Conservation (phyloP, 345 rosid species). For the Murraya koenigii region DNA sequence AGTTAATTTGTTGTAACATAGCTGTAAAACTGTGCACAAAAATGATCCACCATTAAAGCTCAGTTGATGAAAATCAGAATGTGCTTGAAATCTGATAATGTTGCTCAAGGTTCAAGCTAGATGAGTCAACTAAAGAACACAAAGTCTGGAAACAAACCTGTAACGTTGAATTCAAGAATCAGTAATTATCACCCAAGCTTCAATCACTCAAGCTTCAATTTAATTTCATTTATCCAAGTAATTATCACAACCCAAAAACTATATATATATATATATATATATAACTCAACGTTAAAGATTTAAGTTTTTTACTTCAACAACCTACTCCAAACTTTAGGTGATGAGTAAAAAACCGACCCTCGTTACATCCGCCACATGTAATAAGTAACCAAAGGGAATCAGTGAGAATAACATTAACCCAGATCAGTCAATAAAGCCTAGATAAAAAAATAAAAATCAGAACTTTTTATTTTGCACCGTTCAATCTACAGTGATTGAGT, state of each 20-base stretch:
- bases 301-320: neutral
- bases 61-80: neutral
- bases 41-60: neutral
- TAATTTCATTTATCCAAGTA: neutral
- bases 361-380: neutral
- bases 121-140: too few species aligned
- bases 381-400: neutral
- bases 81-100: neutral
- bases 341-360: neutral
- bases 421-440: neutral
- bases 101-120: neutral
- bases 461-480: neutral
- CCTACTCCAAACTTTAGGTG: neutral
- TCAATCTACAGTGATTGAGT: neutral
- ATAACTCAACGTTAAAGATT: neutral
- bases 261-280: too few species aligned
- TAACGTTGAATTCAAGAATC: neutral
- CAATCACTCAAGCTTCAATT: neutral
- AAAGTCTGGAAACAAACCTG: neutral
- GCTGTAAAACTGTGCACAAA: slow-evolving; percentile 65
- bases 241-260: too few species aligned
- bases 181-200: neutral
- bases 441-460: neutral
- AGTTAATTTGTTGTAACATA: slow-evolving; percentile 77
- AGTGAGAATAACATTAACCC: neutral